Conservation (phyloP, 495 filamentous ascomycete species). For the Lepidopterella palustris region DNA sequence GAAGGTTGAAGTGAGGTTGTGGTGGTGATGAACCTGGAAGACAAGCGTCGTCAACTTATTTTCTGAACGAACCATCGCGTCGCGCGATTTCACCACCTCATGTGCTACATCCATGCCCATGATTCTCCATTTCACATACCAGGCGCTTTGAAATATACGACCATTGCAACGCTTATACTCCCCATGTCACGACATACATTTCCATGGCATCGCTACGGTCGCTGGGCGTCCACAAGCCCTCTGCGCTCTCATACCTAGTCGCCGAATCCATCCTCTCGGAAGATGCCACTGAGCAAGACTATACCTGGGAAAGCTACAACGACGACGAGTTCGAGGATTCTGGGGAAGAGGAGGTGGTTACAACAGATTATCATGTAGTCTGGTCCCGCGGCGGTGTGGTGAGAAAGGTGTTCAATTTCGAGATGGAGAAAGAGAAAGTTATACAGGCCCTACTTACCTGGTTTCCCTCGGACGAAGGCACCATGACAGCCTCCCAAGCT, state of each 20-base stretch:
- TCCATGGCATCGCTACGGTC: slow-evolving; percentile 82
- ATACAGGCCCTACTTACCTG: slow-evolving; percentile 76
- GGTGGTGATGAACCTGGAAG: neutral
- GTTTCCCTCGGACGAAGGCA: slow-evolving; percentile 52
- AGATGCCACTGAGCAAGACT: slow-evolving; percentile 59
- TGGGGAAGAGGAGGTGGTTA: slow-evolving; percentile 71
- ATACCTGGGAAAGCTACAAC: slow-evolving; percentile 62
- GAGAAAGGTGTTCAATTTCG: slow-evolving; percentile 79
- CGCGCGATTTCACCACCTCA: neutral
- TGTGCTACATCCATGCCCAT: no score
- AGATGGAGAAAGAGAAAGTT: slow-evolving; percentile 77
- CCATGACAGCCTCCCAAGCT: neutral
- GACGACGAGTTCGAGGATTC: slow-evolving; percentile 32
- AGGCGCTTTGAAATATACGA: neutral
- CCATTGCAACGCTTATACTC: neutral
- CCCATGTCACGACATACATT: slow-evolving; percentile 15
- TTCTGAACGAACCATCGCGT: slow-evolving; percentile 5
- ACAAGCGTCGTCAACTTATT: neutral
- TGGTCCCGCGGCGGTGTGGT: slow-evolving; percentile 87
- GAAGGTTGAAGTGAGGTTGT: neutral
- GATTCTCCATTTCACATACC: neutral
- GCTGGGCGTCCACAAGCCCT: slow-evolving; percentile 79
- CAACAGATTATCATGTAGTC: slow-evolving; percentile 74
- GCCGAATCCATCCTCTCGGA: slow-evolving; percentile 68
- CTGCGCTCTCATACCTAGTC: slow-evolving; percentile 74